phyloP scores from a whole-genome alignment of 805 yeast species.

The Zygosaccharomyces kombuchaensis region DNA sequence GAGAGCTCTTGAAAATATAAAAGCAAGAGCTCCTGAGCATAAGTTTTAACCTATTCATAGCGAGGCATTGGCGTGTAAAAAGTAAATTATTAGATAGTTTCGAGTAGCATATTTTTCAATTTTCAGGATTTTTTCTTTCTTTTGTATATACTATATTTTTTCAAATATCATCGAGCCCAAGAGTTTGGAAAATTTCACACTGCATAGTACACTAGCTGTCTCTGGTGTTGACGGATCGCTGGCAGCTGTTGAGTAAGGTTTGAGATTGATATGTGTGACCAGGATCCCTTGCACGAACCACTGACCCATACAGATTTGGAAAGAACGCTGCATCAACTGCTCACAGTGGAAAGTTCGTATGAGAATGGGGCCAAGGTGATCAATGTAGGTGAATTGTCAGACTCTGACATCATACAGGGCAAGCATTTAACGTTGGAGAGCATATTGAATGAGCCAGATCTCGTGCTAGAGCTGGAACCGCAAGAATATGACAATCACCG shows the following conservation, averaged over 20 bases:
- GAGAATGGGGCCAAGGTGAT: slow-evolving; percentile 3
- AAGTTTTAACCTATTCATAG: not conserved
- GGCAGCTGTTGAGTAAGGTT: not conserved
- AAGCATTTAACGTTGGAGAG: slow-evolving; percentile 26
- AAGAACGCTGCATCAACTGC: slow-evolving; percentile 21
- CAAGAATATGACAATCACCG: slow-evolving; percentile 10
- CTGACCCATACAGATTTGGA: slow-evolving; percentile 18
- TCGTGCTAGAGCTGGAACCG: slow-evolving; percentile 14
- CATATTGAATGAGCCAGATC: slow-evolving; percentile 14
- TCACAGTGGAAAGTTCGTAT: slow-evolving; percentile 13
- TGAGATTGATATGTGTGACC: not conserved
- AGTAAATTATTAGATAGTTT: not conserved
- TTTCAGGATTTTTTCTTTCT: no score
- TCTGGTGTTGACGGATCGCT: not conserved
- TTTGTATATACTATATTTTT: not conserved
- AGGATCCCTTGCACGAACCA: not conserved
- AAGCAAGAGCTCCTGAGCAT: slow-evolving; percentile 2
- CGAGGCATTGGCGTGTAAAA: not conserved
- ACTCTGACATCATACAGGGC: slow-evolving; percentile 14
- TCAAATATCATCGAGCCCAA: no score
- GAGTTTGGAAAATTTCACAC: no score
- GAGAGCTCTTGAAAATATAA: slow-evolving; percentile 4
- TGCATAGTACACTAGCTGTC: not conserved
- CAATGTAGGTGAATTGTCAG: slow-evolving; percentile 8
- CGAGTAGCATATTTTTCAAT: no score